Base-by-base conservation (phyloP, 805 yeast genomes). In the Cyberlindnera maritima region DNA sequence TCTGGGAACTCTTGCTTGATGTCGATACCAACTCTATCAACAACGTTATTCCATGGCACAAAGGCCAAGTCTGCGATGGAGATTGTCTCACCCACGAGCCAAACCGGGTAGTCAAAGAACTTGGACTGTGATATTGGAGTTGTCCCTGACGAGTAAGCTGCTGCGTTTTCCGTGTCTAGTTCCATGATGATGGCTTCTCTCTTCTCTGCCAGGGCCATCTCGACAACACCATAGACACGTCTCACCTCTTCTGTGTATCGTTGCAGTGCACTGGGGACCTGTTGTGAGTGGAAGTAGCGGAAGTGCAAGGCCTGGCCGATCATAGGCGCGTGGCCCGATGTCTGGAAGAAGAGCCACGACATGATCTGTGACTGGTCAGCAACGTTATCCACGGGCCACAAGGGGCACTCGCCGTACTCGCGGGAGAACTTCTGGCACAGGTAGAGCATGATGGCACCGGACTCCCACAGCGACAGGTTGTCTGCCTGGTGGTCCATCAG, bases 301-400 rank as follows among this genome's bases (percentile, higher is more conserved):
- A 91, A 92, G 70, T 92, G 97, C 57, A 92, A 75, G 9, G 97
- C 97, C 67, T 91, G 97, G 17, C 97, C 97, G 58, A 91, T 87
- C 96, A 91, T 91, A n/a, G 97, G 97, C 0, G 97, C 96, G 64
- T 90, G 97, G 7, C 98, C 97, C 4, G 95, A 85, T 3, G 97
- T 89, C 68, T 91, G 98, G 73, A 91, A 91, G 61, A 88, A 91
- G 33, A 92, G 73, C 97, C 97, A 91, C 7, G 90, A 80, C 50
- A 81, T 76, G 48, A 91, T 88, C 63, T 85, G 92, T 3, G 91
- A 76, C 69, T 89, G 96, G 54, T 88, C 96, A 13, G 79, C 73
- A 11, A 52, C 14, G 44, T 85, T 63, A 60, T 84, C 85, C 44
- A 80, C 83, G 3, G 95, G 81, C 89, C 96, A 92, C 44, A 89